Evolutionary conservation across 2,329 filamentous ascomycete genomes (phyloP).

Genomic region (Knoxdaviesia proteae): DNA sequence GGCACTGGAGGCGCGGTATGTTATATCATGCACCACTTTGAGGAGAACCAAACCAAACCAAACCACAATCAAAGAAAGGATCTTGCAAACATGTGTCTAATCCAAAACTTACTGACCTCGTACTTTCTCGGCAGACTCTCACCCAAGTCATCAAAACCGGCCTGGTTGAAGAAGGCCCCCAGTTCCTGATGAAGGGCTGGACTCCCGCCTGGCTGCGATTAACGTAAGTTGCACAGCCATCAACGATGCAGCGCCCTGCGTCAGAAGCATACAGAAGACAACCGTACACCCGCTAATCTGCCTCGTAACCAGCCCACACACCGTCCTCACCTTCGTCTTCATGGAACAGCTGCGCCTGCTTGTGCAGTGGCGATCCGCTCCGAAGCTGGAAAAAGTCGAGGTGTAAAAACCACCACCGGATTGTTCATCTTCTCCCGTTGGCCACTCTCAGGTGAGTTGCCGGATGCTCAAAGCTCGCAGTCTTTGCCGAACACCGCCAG

Average conservation of each 20-base stretch:
- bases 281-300: conserved; percentile 1
- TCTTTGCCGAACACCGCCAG: too few relatives aligned
- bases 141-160: conserved; percentile 13
- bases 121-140: conserved; percentile 9
- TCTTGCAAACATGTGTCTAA: too few relatives aligned
- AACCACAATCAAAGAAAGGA: too few relatives aligned
- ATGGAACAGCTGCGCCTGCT: conserved; percentile 21
- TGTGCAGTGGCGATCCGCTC: conserved; percentile 5
- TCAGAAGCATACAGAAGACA: not conserved
- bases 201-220: conserved; percentile 22
- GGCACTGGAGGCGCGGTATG: conserved; percentile 2
- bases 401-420: not conserved
- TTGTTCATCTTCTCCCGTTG: too few relatives aligned
- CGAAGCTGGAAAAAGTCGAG: conserved; percentile 3
- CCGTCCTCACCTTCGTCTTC: conserved; percentile 23
- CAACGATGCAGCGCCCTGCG: fast-evolving
- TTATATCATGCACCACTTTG: not conserved
- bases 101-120: too few relatives aligned
- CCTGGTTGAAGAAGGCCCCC: conserved; percentile 16
- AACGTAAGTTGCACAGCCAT: conserved; percentile 12
- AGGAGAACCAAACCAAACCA: conserved; percentile 2
- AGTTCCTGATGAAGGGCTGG: conserved; percentile 25
- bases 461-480: too few relatives aligned
- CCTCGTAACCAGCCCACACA: conserved; percentile 15
- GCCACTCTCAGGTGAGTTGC: too few relatives aligned